These are phyloP conservation scores for Bipolaris zeicola DNA, from an alignment of 2,329 filamentous ascomycete species.

Conservation along the genomic window DNA sequence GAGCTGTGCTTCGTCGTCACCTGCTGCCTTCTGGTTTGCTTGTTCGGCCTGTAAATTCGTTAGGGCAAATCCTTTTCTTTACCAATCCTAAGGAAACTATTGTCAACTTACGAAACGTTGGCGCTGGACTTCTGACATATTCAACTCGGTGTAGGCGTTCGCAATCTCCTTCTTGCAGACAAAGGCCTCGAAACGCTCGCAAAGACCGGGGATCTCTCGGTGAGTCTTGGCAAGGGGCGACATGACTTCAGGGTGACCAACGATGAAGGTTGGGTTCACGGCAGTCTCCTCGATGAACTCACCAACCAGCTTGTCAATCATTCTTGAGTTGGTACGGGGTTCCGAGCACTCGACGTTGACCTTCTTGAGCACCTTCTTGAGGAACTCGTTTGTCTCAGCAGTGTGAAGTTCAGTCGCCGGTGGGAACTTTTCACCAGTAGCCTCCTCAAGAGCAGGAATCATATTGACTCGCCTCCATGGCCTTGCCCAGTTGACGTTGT, in stretches of 20 bases:
- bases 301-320: constrained; percentile 91
- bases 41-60: constrained; percentile 69
- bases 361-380: constrained; percentile 78
- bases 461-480: constrained; percentile 95
- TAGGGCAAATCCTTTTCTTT: neutral
- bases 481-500: constrained; percentile 93
- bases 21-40: constrained; percentile 87
- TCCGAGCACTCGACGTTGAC: constrained; percentile 87
- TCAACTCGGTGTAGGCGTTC: constrained; percentile 97
- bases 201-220: constrained; percentile 76
- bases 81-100: too few relatives aligned
- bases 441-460: constrained; percentile 91
- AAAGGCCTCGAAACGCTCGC: constrained; percentile 96
- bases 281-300: constrained; percentile 95
- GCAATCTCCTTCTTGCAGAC: constrained; percentile 97
- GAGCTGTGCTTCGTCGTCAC: constrained; percentile 94
- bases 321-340: constrained; percentile 89
- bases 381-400: constrained; percentile 84
- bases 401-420: constrained; percentile 88
- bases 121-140: constrained; percentile 94
- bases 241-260: constrained; percentile 84
- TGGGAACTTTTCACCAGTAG: constrained; percentile 91
- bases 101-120: constrained; percentile 61
- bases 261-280: constrained; percentile 91
- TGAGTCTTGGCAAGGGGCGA: constrained; percentile 96